phyloP scores from a whole-genome alignment of 768 basidiomycete species.

The Amyloporia xantha region DNA sequence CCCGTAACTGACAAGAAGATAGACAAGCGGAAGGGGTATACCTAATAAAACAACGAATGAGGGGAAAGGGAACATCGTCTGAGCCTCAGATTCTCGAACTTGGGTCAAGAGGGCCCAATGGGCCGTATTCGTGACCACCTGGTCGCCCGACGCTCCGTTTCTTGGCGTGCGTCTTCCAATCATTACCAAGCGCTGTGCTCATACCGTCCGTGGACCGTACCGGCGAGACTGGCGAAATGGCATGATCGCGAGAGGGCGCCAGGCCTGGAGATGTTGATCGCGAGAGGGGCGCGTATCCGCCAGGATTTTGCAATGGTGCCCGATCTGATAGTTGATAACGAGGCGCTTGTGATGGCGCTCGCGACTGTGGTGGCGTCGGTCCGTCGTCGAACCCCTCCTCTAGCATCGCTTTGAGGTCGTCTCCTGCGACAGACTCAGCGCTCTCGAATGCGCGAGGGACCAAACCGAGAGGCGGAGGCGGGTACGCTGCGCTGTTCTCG shows the following conservation, averaged over 20 bases:
- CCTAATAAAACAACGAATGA: neutral
- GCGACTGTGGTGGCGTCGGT: constrained; percentile 39
- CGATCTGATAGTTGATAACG: constrained; percentile 63
- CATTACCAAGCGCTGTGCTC: constrained; percentile 30
- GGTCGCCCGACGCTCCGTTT: constrained; percentile 33
- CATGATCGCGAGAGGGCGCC: constrained; percentile 11
- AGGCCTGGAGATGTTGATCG: constrained; percentile 42
- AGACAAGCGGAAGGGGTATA: neutral
- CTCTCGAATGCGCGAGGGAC: constrained; percentile 32
- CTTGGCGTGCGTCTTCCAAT: constrained; percentile 35
- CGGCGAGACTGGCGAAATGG: constrained; percentile 27
- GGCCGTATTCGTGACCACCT: constrained; percentile 36
- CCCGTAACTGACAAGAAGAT: neutral
- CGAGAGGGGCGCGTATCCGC: constrained; percentile 52
- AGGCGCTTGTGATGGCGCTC: constrained; percentile 33
- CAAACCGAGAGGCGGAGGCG: constrained; percentile 80
- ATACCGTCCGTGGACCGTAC: constrained; percentile 24
- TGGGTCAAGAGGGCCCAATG: constrained; percentile 39
- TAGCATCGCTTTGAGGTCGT: constrained; percentile 88
- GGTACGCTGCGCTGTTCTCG: constrained; percentile 70
- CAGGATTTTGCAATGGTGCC: constrained; percentile 22
- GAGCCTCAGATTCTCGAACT: constrained; percentile 17
- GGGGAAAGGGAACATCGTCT: neutral
- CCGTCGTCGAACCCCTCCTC: constrained; percentile 83
- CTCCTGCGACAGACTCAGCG: constrained; percentile 49